phyloP scores from a whole-genome alignment of 2,329 filamentous ascomycete genomes.

The Ilyonectria robusta region DNA sequence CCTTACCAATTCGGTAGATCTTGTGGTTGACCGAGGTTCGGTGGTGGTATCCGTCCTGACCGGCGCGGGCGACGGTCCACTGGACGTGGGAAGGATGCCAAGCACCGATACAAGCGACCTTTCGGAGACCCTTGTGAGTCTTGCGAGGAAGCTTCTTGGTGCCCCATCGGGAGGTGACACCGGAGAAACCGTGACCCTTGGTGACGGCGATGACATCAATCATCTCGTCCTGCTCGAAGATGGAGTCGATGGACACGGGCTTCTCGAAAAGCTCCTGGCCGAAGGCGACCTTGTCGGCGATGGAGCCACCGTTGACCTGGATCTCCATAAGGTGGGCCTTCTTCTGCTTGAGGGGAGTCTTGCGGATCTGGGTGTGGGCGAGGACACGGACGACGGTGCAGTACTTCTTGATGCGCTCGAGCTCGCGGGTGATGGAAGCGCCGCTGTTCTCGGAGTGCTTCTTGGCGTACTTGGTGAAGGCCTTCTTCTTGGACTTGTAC shows the following conservation, averaged over 20 bases:
- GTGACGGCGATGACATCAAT: conserved; percentile 99
- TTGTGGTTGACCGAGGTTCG: conserved; percentile 99
- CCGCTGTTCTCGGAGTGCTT: conserved; percentile 97
- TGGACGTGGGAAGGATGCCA: conserved; percentile 99
- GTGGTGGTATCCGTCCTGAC: conserved; percentile 99
- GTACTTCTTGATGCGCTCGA: conserved; percentile 99
- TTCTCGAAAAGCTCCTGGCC: conserved; percentile 98
- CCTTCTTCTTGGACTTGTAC: conserved; percentile 99
- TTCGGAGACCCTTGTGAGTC: conserved; percentile 99
- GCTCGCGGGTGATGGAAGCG: conserved; percentile 92
- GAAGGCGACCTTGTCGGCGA: conserved; percentile 97
- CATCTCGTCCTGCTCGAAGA: conserved; percentile 99
- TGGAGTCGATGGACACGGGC: conserved; percentile 90
- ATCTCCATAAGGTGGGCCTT: conserved; percentile 99
- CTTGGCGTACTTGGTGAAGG: conserved; percentile 99
- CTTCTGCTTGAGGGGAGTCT: conserved; percentile 99
- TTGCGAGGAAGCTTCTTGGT: conserved; percentile 99
- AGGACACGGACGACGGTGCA: conserved; percentile 99
- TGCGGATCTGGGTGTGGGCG: conserved; percentile 99
- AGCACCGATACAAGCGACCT: conserved; percentile 99
- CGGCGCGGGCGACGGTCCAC: conserved; percentile 99
- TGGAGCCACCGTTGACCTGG: conserved; percentile 97
- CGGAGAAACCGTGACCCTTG: conserved; percentile 98
- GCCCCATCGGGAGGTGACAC: conserved; percentile 98
- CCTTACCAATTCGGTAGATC: conserved; percentile 98